A percentile compares a stretch with the other conserved stretches of the same genome.
Conservation (phyloP, 1,284 basidiomycete species). For the Vanrija sp. region DNA sequence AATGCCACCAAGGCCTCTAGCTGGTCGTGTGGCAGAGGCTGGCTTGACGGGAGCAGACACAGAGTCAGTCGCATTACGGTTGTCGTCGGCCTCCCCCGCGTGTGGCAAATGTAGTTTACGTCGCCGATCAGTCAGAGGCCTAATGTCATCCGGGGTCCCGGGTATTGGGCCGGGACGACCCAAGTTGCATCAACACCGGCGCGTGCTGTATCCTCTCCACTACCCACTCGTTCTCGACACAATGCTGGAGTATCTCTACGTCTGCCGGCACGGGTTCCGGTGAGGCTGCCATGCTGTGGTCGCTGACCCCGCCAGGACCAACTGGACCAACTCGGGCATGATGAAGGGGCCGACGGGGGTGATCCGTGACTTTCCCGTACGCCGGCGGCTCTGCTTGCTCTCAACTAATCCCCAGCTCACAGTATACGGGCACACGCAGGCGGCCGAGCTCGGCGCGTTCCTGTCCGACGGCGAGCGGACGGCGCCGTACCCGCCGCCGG, state of each 20-base stretch:
- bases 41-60: too few relatives aligned
- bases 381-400: constrained; percentile 1
- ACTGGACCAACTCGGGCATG: constrained; percentile 35
- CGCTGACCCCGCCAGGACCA: neutral
- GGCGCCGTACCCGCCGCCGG: constrained; percentile 36
- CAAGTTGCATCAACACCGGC: too few relatives aligned
- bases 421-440: constrained; percentile 48
- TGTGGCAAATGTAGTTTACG: too few relatives aligned
- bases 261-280: constrained; percentile 53
- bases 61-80: too few relatives aligned
- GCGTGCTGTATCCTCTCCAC: too few relatives aligned
- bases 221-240: neutral
- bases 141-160: too few relatives aligned
- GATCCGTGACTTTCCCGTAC: constrained; percentile 51
- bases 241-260: constrained; percentile 53
- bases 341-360: constrained; percentile 49
- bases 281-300: constrained; percentile 12
- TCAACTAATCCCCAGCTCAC: constrained; percentile 40
- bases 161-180: too few relatives aligned
- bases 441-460: constrained; percentile 35
- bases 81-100: too few relatives aligned
- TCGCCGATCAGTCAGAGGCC: too few relatives aligned
- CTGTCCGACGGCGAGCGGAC: constrained; percentile 22
- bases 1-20: too few relatives aligned
- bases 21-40: too few relatives aligned